A percentile compares a stretch with the other conserved stretches of the same genome.
Evolutionary conservation across 2,329 filamentous ascomycete species (phyloP).

Genomic region (Arachnopeziza araneosa): DNA sequence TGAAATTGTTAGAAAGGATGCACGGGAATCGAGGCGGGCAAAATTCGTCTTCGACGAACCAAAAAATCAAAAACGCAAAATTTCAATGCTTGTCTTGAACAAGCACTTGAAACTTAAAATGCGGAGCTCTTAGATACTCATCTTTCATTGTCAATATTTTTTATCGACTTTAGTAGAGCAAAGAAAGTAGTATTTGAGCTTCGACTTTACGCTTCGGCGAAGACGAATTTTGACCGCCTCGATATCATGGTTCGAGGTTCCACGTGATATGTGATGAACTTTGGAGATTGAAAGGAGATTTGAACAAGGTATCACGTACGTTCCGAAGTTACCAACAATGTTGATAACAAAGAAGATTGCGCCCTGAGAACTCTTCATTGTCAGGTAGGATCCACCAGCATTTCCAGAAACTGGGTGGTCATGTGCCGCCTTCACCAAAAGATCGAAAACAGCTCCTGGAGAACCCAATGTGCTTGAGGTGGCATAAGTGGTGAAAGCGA

Average conservation of each 20-base stretch:
- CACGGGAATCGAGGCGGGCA: not conserved
- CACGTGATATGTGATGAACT: not conserved
- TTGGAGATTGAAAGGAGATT: not conserved
- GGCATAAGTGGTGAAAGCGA: slow-evolving; percentile 76
- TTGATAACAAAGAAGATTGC: slow-evolving; percentile 91
- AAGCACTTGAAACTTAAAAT: too few species aligned
- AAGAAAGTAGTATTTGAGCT: too few species aligned
- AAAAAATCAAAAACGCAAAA: too few species aligned
- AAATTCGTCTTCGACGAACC: too few species aligned
- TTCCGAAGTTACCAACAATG: slow-evolving; percentile 74
- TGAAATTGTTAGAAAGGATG: slow-evolving; percentile 17
- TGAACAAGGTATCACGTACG: slow-evolving; percentile 17
- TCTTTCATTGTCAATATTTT: too few species aligned
- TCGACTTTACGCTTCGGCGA: too few species aligned
- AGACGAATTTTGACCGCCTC: too few species aligned
- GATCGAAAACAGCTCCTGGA: slow-evolving; percentile 71
- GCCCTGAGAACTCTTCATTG: slow-evolving; percentile 76
- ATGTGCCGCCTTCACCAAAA: slow-evolving; percentile 62
- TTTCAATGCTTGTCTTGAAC: too few species aligned
- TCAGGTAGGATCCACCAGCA: slow-evolving; percentile 74
- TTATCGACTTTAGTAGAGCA: too few species aligned
- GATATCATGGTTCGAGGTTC: not conserved
- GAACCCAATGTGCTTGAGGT: slow-evolving; percentile 68
- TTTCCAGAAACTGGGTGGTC: slow-evolving; percentile 76
- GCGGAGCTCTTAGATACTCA: too few species aligned